Evolutionary conservation across 352 stramenopile species (phyloP).

Genomic region (Phytophthora colocasiae): DNA sequence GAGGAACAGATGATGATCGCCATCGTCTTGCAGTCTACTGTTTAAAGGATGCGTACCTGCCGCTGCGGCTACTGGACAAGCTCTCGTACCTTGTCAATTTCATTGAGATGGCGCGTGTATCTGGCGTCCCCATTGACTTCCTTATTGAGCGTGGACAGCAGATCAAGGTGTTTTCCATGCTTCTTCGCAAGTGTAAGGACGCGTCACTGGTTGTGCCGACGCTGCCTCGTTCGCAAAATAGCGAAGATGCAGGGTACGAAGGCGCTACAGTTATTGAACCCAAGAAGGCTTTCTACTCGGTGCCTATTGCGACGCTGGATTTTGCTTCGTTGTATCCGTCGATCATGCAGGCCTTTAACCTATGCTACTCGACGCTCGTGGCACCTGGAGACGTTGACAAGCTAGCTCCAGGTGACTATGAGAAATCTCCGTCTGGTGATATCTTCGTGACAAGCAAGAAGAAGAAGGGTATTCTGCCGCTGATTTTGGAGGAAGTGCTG

Average conservation of each 20-base stretch:
- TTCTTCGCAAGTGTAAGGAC: conserved; percentile 96
- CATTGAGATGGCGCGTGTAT: conserved; percentile 99
- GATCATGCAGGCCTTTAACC: conserved; percentile 99
- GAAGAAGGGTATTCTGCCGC: conserved; percentile 98
- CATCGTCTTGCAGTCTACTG: conserved; percentile 99
- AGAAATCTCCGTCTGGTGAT: conserved; percentile 96
- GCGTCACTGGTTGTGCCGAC: conserved; percentile 97
- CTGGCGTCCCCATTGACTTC: conserved; percentile 97
- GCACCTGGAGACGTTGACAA: conserved; percentile 70
- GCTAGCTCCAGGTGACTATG: conserved; percentile 76
- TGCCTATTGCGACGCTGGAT: conserved; percentile 99
- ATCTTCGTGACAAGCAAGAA: conserved; percentile 95
- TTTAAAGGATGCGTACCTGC: conserved; percentile 98
- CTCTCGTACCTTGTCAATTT: conserved; percentile 99
- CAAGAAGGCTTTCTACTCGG: conserved; percentile 99
- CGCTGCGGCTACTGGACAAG: conserved; percentile 98
- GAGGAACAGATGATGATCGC: conserved; percentile 97
- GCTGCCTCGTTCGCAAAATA: conserved; percentile 88
- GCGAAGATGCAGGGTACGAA: conserved; percentile 94
- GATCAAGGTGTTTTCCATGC: conserved; percentile 99
- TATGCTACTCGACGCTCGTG: conserved; percentile 99
- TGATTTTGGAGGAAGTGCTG: conserved; percentile 99
- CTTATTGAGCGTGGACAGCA: conserved; percentile 98
- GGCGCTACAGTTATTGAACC: conserved; percentile 99
- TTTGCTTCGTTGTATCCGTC: conserved; percentile 99